Evolutionary conservation across 306 rosid species (phyloP).

Genomic region (Fagus crenata): DNA sequence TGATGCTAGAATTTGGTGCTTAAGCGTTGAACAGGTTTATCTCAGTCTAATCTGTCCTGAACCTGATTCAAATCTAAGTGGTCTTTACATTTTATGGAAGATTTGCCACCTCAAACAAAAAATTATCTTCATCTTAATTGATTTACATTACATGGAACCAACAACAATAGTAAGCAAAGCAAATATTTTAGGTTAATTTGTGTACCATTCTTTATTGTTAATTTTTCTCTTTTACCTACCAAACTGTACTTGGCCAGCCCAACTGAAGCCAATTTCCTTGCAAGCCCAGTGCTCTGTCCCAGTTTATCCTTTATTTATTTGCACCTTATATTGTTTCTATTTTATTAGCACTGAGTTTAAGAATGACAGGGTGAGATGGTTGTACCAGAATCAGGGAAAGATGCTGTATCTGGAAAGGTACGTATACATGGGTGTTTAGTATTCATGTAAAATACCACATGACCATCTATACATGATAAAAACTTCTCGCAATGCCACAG

Average conservation of each 20-base stretch:
- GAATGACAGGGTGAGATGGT: constrained; percentile 77
- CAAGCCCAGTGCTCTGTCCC: background rate
- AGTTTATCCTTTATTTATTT: background rate
- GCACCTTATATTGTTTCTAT: constrained; percentile 11
- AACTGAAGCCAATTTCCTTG: background rate
- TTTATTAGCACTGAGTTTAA: constrained; percentile 28
- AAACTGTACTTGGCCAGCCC: too few species aligned
- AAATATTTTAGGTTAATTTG: background rate
- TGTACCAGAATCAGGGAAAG: constrained; percentile 73
- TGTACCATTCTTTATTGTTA: background rate
- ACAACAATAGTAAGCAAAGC: background rate
- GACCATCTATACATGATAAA: background rate
- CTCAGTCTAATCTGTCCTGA: background rate
- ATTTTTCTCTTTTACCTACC: background rate
- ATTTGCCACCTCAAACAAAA: background rate
- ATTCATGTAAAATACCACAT: constrained; percentile 11
- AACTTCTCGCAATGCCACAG: background rate
- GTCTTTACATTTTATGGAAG: background rate
- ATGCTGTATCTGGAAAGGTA: constrained; percentile 69
- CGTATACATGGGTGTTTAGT: background rate
- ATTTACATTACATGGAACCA: background rate
- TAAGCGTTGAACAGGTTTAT: background rate
- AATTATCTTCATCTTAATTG: background rate
- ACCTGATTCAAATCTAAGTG: background rate
- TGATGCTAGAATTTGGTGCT: background rate